Conservation (phyloP, 73 alveolate genomes). For the Paramecium tetraurelia region DNA sequence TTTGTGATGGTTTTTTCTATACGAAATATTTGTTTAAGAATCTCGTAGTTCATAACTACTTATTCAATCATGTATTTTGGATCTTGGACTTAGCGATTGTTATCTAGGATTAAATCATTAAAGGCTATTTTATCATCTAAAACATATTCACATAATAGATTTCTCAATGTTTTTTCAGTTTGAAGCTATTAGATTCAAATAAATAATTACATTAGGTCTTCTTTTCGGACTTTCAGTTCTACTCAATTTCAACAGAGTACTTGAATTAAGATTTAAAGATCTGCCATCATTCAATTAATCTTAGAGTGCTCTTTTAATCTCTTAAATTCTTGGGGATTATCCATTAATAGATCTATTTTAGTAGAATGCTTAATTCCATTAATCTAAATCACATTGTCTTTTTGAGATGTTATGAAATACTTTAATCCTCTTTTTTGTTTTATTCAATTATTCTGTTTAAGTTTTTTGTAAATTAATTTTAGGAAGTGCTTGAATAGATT, state of each 20-base stretch:
- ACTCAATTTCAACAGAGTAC: not conserved
- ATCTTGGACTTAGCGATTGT: not conserved
- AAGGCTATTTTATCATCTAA: conserved; percentile 3
- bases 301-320: not conserved
- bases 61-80: conserved; percentile 11
- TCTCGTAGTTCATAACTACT: not conserved
- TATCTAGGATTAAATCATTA: not conserved
- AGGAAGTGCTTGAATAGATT: not conserved
- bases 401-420: not conserved
- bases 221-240: not conserved
- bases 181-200: not conserved
- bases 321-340: not conserved
- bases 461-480: not conserved
- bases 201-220: not conserved
- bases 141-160: not conserved
- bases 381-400: not conserved
- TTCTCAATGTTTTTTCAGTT: conserved; percentile 9
- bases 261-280: not conserved
- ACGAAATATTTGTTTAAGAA: not conserved
- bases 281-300: not conserved
- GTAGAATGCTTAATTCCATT: not conserved
- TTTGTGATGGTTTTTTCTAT: not conserved
- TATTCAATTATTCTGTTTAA: not conserved
- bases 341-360: not conserved
- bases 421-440: not conserved